These are phyloP conservation scores for Drechslerella stenobrocha DNA, from an alignment of 2,329 filamentous ascomycete genomes.

Conservation along the genomic window DNA sequence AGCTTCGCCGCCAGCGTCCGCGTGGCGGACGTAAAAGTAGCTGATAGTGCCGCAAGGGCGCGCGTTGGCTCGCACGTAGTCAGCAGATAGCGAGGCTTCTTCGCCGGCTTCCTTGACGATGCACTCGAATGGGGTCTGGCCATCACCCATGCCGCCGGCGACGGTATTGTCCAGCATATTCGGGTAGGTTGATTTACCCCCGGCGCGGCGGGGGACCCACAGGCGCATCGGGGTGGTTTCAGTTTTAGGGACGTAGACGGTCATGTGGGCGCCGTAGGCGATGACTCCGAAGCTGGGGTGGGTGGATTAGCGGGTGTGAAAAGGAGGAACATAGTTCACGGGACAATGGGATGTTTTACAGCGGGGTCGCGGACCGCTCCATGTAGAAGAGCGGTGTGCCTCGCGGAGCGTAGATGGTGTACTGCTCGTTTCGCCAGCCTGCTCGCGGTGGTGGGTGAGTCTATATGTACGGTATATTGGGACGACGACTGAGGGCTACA, in stretches of 20 bases:
- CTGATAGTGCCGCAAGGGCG: conserved; percentile 71
- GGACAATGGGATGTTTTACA: conserved; percentile 70
- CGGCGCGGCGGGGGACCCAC: conserved; percentile 79
- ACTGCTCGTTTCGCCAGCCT: conserved; percentile 80
- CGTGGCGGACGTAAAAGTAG: conserved; percentile 80
- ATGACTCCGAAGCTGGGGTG: conserved; percentile 35
- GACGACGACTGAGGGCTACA: background rate
- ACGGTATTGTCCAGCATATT: conserved; percentile 96
- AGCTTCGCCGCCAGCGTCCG: conserved; percentile 75
- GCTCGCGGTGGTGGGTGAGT: no score
- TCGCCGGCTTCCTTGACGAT: conserved; percentile 84
- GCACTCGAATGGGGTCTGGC: conserved; percentile 77
- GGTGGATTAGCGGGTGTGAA: background rate
- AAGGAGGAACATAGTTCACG: background rate
- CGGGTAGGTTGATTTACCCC: conserved; percentile 80
- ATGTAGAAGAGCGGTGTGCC: conserved; percentile 70
- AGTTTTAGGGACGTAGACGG: conserved; percentile 66
- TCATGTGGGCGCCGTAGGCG: conserved; percentile 65
- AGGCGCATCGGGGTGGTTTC: conserved; percentile 64
- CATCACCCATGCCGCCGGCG: conserved; percentile 79
- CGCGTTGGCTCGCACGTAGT: conserved; percentile 66
- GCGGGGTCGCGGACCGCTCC: conserved; percentile 72
- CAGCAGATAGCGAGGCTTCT: conserved; percentile 77
- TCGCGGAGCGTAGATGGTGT: conserved; percentile 71
- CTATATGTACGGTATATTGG: conserved; percentile 1